phyloP scores from a whole-genome alignment of 176 grass and related monocot species.

The Triticum dicoccoides region DNA sequence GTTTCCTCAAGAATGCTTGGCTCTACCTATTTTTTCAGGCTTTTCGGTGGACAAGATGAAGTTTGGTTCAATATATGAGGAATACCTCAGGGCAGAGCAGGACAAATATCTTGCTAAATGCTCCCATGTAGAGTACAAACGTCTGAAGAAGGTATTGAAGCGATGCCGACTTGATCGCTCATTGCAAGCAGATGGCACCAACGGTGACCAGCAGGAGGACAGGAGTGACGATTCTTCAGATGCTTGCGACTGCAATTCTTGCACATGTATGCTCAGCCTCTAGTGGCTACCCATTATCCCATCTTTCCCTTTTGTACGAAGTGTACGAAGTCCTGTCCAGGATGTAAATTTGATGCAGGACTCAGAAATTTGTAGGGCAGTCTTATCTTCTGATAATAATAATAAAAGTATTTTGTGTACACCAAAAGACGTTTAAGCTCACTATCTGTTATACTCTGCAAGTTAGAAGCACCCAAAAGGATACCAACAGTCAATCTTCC shows the following conservation, averaged over 20 bases:
- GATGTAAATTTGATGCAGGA: background rate
- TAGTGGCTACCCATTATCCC: background rate
- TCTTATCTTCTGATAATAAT: background rate
- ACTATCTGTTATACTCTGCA: background rate
- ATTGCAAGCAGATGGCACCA: constrained; percentile 30
- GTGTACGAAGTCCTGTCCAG: background rate
- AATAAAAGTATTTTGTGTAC: background rate
- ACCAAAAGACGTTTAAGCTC: background rate
- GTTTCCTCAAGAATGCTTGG: background rate
- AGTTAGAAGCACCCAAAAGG: background rate
- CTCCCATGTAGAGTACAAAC: constrained; percentile 70
- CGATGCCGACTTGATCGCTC: constrained; percentile 48
- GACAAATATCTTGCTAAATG: constrained; percentile 57
- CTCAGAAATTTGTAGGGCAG: background rate
- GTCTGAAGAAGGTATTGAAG: constrained; percentile 76
- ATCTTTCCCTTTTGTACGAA: background rate
- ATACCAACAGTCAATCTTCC: background rate
- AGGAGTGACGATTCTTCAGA: constrained; percentile 28
- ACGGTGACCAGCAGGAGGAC: constrained; percentile 17
- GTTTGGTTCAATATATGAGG: constrained; percentile 59
- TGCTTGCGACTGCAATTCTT: constrained; percentile 55
- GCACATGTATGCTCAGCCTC: constrained; percentile 48
- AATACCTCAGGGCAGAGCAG: constrained; percentile 65
- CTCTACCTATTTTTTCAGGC: background rate
- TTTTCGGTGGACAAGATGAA: constrained; percentile 48